A percentile compares a stretch with the other conserved stretches of the same genome.
These are phyloP conservation scores for Agrocybe praecox DNA, from an alignment of 768 basidiomycete genomes.

Conservation along the genomic window DNA sequence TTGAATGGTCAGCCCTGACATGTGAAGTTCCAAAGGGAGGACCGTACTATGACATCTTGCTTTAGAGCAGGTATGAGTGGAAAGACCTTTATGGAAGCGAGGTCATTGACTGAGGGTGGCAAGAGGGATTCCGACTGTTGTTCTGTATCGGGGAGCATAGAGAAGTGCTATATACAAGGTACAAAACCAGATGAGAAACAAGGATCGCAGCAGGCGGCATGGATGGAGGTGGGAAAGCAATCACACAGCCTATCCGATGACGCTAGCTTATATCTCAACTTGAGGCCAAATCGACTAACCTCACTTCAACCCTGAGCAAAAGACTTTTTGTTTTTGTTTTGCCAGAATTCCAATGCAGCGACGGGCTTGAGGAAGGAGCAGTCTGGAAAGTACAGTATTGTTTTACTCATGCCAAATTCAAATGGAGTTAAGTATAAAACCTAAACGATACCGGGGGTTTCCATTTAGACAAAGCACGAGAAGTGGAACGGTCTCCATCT, in stretches of 20 bases:
- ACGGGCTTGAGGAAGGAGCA: no score
- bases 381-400: not conserved
- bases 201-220: not conserved
- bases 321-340: no score
- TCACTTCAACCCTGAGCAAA: no score
- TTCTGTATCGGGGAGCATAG: slow-evolving; percentile 35
- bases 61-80: slow-evolving; percentile 78
- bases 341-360: no score
- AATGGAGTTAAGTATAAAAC: slow-evolving; percentile 24
- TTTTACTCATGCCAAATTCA: slow-evolving; percentile 6
- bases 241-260: slow-evolving; percentile 6
- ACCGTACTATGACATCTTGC: slow-evolving; percentile 66
- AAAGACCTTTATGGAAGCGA: slow-evolving; percentile 73
- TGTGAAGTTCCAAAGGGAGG: slow-evolving; percentile 3
- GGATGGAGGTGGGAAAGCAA: not conserved
- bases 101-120: slow-evolving; percentile 56
- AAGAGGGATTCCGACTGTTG: slow-evolving; percentile 41
- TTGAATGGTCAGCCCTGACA: slow-evolving; percentile 1
- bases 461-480: slow-evolving; percentile 17
- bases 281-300: no score
- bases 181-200: slow-evolving; percentile 13
- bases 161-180: slow-evolving; percentile 6
- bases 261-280: not conserved
- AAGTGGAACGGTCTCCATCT: not conserved
- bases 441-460: slow-evolving; percentile 14